phyloP scores from a whole-genome alignment of 176 grass and related monocot species.

The Rhipidocladum racemiflorum region DNA sequence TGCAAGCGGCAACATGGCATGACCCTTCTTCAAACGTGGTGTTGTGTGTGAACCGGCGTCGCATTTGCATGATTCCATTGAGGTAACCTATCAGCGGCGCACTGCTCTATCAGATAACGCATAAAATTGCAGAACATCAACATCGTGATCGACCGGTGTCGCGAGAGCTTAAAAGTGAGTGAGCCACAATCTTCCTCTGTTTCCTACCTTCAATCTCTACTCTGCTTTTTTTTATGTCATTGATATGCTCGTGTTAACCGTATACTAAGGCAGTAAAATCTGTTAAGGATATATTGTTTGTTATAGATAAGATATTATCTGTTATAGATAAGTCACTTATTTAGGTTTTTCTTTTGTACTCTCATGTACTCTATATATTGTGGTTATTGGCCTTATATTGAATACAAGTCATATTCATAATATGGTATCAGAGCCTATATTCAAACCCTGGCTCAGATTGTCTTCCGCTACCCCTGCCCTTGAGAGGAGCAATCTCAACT shows the following conservation, averaged over 20 bases:
- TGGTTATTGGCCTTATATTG: too few relatives aligned
- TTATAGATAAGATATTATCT: too few relatives aligned
- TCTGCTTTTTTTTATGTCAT: neutral
- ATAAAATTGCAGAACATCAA: neutral
- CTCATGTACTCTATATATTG: too few relatives aligned
- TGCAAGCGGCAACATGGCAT: neutral
- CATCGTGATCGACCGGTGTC: constrained; percentile 29
- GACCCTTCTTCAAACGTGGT: neutral
- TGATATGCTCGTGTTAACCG: neutral
- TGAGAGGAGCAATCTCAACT: too few relatives aligned
- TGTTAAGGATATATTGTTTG: too few relatives aligned
- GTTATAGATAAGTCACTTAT: too few relatives aligned
- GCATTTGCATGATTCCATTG: constrained; percentile 22
- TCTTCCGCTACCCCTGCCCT: too few relatives aligned
- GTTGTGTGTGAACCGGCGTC: constrained; percentile 28
- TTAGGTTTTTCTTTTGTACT: too few relatives aligned
- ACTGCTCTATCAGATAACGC: constrained; percentile 7
- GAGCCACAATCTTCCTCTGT: constrained; percentile 8
- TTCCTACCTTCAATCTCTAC: neutral
- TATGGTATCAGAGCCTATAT: too few relatives aligned
- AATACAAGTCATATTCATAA: too few relatives aligned
- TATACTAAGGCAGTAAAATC: neutral
- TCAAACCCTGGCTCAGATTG: too few relatives aligned
- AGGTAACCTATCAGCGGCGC: neutral
- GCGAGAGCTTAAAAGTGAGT: constrained; percentile 15